phyloP scores from a whole-genome alignment of 2,329 filamentous ascomycete genomes.

The Rasamsonia emersonii region DNA sequence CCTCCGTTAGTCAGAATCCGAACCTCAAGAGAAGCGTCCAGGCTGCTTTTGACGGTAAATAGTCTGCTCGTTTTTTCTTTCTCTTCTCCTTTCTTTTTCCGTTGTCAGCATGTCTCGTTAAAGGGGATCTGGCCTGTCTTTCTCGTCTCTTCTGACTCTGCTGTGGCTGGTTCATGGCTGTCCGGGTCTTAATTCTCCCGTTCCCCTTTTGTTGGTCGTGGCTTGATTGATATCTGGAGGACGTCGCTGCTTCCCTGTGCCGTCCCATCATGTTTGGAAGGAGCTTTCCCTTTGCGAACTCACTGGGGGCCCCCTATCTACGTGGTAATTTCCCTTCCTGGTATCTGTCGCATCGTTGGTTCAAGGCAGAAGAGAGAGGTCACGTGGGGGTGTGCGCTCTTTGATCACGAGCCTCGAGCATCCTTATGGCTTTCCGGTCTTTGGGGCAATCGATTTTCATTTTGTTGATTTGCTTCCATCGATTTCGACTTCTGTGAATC shows the following conservation, averaged over 20 bases:
- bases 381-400: constrained; percentile 9
- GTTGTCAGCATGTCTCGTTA: constrained; percentile 7
- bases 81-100: constrained; percentile 9
- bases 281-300: constrained; percentile 30
- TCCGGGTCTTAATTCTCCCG: too few species aligned
- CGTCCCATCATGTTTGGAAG: constrained; percentile 35
- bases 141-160: constrained; percentile 10
- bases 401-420: constrained; percentile 8
- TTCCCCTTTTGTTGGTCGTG: too few species aligned
- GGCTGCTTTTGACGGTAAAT: constrained; percentile 39
- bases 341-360: too few species aligned
- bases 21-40: constrained; percentile 36
- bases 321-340: constrained; percentile 30
- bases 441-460: not conserved
- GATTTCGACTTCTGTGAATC: constrained; percentile 9
- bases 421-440: not conserved
- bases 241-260: constrained; percentile 7
- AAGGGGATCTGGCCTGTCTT: constrained; percentile 6
- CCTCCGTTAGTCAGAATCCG: constrained; percentile 22
- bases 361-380: too few species aligned
- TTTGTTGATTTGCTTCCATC: too few species aligned
- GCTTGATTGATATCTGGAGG: constrained; percentile 5
- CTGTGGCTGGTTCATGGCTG: too few species aligned
- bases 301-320: constrained; percentile 30
- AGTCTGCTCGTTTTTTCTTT: constrained; percentile 7